A percentile compares a stretch with the other conserved stretches of the same genome.
These are phyloP conservation scores for Cercophora samala DNA, from an alignment of 495 filamentous ascomycete species.

Conservation along the genomic window DNA sequence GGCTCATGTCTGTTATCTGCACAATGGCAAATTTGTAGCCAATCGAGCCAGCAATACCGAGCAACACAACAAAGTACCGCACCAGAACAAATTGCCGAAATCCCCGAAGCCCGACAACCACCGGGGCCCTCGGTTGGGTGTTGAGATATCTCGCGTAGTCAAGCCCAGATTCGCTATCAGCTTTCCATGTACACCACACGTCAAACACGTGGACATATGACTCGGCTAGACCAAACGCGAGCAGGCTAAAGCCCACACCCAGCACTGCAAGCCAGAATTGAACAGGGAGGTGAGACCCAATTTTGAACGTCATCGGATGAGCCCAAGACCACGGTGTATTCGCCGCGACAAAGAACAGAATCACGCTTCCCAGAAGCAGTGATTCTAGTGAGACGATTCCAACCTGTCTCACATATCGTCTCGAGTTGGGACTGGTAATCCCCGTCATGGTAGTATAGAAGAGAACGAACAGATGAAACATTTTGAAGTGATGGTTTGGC, in stretches of 20 bases:
- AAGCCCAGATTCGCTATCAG: not conserved
- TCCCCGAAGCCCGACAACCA: not conserved
- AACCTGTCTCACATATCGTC: not conserved
- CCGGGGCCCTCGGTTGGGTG: constrained; percentile 12
- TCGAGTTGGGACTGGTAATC: too few relatives aligned
- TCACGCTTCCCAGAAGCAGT: not conserved
- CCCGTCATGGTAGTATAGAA: too few relatives aligned
- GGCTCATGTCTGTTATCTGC: not conserved
- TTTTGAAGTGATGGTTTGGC: too few relatives aligned
- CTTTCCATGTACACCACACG: constrained; percentile 8
- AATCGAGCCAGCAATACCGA: constrained; percentile 2
- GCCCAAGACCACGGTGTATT: not conserved
- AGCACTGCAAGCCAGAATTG: constrained; percentile 14
- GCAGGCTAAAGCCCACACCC: constrained; percentile 8
- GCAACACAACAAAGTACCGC: not conserved
- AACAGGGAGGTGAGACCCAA: constrained; percentile 4
- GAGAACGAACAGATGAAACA: too few relatives aligned
- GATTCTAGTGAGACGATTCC: not conserved
- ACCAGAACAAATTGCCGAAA: constrained; percentile 3
- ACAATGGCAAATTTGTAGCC: constrained; percentile 13
- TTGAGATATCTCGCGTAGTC: constrained; percentile 17
- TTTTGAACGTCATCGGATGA: not conserved
- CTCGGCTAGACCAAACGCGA: constrained; percentile 6
- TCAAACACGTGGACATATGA: constrained; percentile 10
- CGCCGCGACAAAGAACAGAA: not conserved